A percentile compares a stretch with the other conserved stretches of the same genome.
Conservation (phyloP, 352 stramenopile species). For the Paralagenidium karlingii region DNA sequence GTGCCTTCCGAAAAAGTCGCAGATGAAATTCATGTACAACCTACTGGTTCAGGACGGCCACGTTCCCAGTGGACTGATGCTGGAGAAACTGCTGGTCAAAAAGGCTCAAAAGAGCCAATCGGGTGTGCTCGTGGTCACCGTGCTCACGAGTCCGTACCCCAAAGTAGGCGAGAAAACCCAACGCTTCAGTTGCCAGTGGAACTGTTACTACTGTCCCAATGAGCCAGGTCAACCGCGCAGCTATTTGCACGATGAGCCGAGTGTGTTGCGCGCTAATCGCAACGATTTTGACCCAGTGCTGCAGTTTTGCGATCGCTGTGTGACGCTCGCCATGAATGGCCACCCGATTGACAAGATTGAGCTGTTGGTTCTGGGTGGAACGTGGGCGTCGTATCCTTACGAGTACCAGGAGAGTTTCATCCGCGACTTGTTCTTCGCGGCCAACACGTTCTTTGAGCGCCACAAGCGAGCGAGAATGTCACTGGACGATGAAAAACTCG, state of each 20-base stretch:
- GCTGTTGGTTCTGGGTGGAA: slow-evolving; percentile 84
- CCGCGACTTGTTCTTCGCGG: slow-evolving; percentile 86
- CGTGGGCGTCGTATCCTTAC: slow-evolving; percentile 87
- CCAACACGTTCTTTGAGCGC: slow-evolving; percentile 84
- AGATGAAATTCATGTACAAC: slow-evolving; percentile 82
- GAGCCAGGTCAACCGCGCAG: slow-evolving; percentile 84
- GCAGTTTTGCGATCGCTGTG: slow-evolving; percentile 84
- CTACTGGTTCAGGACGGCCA: slow-evolving; percentile 54
- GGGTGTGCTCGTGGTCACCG: slow-evolving; percentile 85
- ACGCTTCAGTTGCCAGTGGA: slow-evolving; percentile 89
- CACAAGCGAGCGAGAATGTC: slow-evolving; percentile 48
- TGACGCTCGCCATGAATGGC: slow-evolving; percentile 86
- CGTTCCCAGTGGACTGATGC: slow-evolving; percentile 23
- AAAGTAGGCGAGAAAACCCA: slow-evolving; percentile 60
- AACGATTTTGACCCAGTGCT: slow-evolving; percentile 87
- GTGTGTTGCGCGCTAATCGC: slow-evolving; percentile 84
- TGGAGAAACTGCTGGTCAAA: slow-evolving; percentile 79
- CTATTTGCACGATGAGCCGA: slow-evolving; percentile 90
- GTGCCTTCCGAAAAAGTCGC: slow-evolving; percentile 84
- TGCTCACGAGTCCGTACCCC: slow-evolving; percentile 87
- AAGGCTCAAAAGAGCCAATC: slow-evolving; percentile 85
- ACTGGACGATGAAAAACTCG: slow-evolving; percentile 80
- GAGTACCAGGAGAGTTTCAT: slow-evolving; percentile 88
- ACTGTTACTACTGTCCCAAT: slow-evolving; percentile 93
- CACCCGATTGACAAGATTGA: slow-evolving; percentile 91